phyloP scores from a whole-genome alignment of 345 rosid species.

The Arabidopsis arenosa region DNA sequence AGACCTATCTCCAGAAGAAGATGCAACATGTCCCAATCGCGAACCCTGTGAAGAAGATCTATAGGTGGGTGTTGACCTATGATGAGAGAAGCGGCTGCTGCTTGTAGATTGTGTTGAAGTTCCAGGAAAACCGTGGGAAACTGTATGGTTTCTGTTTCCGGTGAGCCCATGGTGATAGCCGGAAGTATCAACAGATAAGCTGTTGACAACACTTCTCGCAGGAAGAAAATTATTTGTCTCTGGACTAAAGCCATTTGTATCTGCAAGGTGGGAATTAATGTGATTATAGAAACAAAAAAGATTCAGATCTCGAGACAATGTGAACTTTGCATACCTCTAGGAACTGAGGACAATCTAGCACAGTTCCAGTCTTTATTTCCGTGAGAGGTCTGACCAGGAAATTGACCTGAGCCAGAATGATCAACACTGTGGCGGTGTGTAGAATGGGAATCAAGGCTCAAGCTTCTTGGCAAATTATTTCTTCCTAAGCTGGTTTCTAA shows the following conservation, averaged over 20 bases:
- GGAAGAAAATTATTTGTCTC: constrained; percentile 54
- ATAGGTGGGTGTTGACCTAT: constrained; percentile 64
- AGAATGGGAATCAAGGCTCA: constrained; percentile 49
- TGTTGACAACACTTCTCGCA: constrained; percentile 51
- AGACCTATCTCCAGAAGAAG: constrained; percentile 60
- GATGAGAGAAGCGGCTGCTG: constrained; percentile 63
- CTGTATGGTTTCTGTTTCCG: constrained; percentile 55
- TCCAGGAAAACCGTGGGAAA: constrained; percentile 57
- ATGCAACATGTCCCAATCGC: constrained; percentile 57
- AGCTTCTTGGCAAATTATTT: constrained; percentile 54
- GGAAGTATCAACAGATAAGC: constrained; percentile 53
- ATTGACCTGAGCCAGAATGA: constrained; percentile 51
- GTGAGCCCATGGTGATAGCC: constrained; percentile 57
- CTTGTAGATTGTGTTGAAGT: constrained; percentile 56
- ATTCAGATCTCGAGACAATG: constrained; percentile 41
- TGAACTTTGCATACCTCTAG: constrained; percentile 57
- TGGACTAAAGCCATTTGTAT: constrained; percentile 56
- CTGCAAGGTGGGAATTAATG: constrained; percentile 51
- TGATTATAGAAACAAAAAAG: not conserved
- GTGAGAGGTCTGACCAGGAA: constrained; percentile 55
- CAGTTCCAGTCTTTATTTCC: constrained; percentile 64
- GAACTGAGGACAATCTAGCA: constrained; percentile 53
- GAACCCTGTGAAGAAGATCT: constrained; percentile 65
- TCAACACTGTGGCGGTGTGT: constrained; percentile 52
- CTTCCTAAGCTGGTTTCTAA: constrained; percentile 58